Conservation (phyloP, 441 rosid species). For the Flueggea neowawraea region DNA sequence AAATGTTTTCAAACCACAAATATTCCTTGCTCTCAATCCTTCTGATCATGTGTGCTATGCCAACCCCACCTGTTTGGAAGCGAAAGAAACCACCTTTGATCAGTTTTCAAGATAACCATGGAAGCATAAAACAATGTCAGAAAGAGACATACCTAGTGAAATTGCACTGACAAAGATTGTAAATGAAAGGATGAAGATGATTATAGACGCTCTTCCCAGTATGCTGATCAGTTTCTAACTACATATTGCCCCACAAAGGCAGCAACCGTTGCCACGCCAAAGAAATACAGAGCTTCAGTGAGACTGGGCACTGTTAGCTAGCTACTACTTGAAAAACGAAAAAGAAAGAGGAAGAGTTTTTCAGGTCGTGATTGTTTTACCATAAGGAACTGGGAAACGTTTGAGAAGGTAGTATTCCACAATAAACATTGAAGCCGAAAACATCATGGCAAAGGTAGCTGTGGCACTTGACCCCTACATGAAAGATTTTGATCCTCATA, state of each 20-base stretch:
- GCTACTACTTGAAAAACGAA: too few relatives aligned
- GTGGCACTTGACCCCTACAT: conserved; percentile 63
- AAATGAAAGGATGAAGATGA: conserved; percentile 55
- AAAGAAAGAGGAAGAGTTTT: too few relatives aligned
- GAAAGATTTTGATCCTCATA: background rate
- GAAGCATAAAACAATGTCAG: too few relatives aligned
- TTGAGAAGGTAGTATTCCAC: conserved; percentile 53
- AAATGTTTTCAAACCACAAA: conserved; percentile 54
- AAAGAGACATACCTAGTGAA: conserved; percentile 39
- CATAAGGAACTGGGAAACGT: conserved; percentile 55
- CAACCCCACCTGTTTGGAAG: conserved; percentile 42
- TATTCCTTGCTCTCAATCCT: conserved; percentile 34
- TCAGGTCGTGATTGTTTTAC: conserved; percentile 7
- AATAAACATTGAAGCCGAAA: conserved; percentile 61
- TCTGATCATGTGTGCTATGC: conserved; percentile 37
- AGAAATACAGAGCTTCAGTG: conserved; percentile 40
- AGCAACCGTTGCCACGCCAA: conserved; percentile 43
- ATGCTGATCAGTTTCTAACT: conserved; percentile 35
- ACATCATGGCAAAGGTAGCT: conserved; percentile 56
- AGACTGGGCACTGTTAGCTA: too few relatives aligned
- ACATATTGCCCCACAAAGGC: conserved; percentile 53
- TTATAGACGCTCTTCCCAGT: conserved; percentile 54
- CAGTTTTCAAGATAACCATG: too few relatives aligned
- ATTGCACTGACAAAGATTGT: conserved; percentile 58
- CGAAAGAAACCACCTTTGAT: background rate